phyloP scores from a whole-genome alignment of 345 rosid genomes.

The Heritiera littoralis region DNA sequence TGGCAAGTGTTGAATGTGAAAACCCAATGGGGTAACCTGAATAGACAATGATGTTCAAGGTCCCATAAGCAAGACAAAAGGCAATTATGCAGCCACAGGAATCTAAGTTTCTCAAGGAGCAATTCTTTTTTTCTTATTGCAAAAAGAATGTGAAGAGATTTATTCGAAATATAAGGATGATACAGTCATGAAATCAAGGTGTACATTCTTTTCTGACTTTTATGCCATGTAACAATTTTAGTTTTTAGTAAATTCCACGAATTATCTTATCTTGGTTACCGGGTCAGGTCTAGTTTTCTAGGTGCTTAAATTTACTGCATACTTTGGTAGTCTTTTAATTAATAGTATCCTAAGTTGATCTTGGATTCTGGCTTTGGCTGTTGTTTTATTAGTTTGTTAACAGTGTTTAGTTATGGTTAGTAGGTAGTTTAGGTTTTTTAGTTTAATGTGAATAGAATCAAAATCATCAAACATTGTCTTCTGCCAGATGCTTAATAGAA shows the following conservation, averaged over 20 bases:
- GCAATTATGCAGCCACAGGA: not conserved
- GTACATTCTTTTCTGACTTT: not conserved
- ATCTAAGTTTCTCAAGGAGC: not conserved
- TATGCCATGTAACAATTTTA: not conserved
- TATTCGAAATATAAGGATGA: not conserved
- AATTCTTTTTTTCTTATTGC: too few relatives aligned
- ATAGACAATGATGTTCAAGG: not conserved
- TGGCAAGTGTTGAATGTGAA: not conserved
- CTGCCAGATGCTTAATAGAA: constrained; percentile 17
- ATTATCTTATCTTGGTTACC: not conserved
- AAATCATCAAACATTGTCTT: constrained; percentile 9
- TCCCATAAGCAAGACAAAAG: not conserved
- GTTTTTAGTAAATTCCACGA: not conserved
- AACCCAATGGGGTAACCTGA: not conserved
- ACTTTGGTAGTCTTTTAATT: not conserved
- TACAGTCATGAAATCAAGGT: not conserved
- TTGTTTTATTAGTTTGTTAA: not conserved
- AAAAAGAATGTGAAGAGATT: constrained; percentile 7
- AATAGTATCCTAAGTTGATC: not conserved
- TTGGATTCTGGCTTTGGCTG: not conserved
- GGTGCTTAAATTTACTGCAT: not conserved
- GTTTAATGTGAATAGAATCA: constrained; percentile 22
- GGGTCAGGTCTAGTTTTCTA: not conserved
- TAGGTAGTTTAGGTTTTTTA: constrained; percentile 16
- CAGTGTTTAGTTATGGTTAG: constrained; percentile 2